These are phyloP conservation scores for Dacryopinax spathularia DNA, from an alignment of 768 basidiomycete genomes.

Conservation along the genomic window DNA sequence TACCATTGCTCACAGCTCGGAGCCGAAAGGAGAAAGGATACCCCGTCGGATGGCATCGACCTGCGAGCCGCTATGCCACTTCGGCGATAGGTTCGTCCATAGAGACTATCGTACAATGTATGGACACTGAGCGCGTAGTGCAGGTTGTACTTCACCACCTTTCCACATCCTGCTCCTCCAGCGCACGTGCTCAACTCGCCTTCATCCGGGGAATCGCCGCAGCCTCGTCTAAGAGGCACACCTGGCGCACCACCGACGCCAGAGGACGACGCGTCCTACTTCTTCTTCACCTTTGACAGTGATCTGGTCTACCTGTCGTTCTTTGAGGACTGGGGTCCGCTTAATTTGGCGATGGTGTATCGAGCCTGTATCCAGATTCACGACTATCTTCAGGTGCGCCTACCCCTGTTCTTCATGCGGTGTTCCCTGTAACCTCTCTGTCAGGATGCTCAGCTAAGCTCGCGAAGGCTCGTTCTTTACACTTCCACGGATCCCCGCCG, in stretches of 20 bases:
- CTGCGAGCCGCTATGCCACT: slow-evolving; percentile 68
- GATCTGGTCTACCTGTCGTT: slow-evolving; percentile 84
- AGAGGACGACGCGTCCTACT: slow-evolving; percentile 63
- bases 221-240: slow-evolving; percentile 46
- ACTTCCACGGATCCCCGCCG: slow-evolving; percentile 69
- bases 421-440: slow-evolving; percentile 18
- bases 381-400: slow-evolving; percentile 59
- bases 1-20: too few species aligned
- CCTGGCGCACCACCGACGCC: slow-evolving; percentile 44
- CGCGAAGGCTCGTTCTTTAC: slow-evolving; percentile 74
- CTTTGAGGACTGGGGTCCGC: slow-evolving; percentile 88
- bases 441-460: slow-evolving; percentile 58
- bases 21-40: too few species aligned
- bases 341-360: slow-evolving; percentile 86
- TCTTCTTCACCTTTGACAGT: slow-evolving; percentile 89
- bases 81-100: slow-evolving; percentile 53
- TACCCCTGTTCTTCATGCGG: slow-evolving; percentile 6
- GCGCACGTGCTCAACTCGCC: slow-evolving; percentile 51
- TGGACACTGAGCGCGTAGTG: neutral
- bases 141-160: slow-evolving; percentile 84
- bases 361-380: slow-evolving; percentile 85
- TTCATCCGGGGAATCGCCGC: slow-evolving; percentile 33
- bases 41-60: neutral
- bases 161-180: slow-evolving; percentile 57
- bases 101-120: neutral